Percentiles rank a stretch among this genome's conserved stretches.
Evolutionary conservation across 495 filamentous ascomycete genomes (phyloP).

Genomic region (Talaromyces thailandensis): DNA sequence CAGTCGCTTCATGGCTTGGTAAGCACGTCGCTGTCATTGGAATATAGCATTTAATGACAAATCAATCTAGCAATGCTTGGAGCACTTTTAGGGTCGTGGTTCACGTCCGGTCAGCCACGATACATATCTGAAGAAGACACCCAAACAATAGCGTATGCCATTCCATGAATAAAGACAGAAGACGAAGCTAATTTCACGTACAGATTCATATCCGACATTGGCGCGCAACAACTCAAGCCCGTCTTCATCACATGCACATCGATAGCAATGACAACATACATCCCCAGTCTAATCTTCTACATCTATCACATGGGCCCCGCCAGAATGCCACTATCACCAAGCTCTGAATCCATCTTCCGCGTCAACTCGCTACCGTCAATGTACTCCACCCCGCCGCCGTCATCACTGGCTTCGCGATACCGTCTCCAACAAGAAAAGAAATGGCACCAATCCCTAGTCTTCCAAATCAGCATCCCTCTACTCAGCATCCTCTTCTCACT

Average conservation of each 20-base stretch:
- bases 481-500: conserved; percentile 4
- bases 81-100: conserved; percentile 4
- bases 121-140: conserved; percentile 5
- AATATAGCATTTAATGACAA: neutral
- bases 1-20: conserved; percentile 6
- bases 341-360: neutral
- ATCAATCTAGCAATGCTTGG: conserved; percentile 1
- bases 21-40: neutral
- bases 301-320: neutral
- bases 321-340: neutral
- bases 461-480: neutral
- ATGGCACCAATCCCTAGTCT: neutral
- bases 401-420: neutral
- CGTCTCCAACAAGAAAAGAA: neutral
- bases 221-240: conserved; percentile 6
- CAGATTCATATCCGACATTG: conserved; percentile 8
- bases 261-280: conserved; percentile 1
- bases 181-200: neutral
- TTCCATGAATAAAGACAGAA: neutral
- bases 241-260: conserved; percentile 2
- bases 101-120: conserved; percentile 1
- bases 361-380: neutral
- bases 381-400: neutral
- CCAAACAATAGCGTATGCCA: conserved; percentile 3
- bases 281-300: neutral